phyloP scores from a whole-genome alignment of 106 monocot genomes.

The Acorus calamus region DNA sequence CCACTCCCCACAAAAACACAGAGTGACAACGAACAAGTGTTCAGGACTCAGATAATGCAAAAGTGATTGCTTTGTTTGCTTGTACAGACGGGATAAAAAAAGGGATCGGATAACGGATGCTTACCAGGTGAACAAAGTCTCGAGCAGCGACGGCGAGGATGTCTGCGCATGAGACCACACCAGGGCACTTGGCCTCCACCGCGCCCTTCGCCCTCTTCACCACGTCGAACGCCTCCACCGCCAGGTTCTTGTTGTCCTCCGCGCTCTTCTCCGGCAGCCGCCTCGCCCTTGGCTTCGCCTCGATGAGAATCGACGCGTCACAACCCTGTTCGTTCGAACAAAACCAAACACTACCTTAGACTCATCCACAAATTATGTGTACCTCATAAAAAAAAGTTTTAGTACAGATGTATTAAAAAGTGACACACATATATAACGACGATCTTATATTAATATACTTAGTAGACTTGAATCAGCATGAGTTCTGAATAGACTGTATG shows the following conservation, averaged over 20 bases:
- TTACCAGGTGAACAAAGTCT: conserved; percentile 72
- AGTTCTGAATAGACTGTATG: no score
- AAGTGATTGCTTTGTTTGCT: background rate
- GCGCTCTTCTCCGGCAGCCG: conserved; percentile 59
- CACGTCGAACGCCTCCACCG: conserved; percentile 42
- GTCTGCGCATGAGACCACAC: conserved; percentile 81
- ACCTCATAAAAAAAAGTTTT: no score
- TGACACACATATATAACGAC: no score
- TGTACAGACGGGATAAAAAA: conserved; percentile 12
- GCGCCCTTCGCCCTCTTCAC: conserved; percentile 45
- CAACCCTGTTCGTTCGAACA: conserved; percentile 38
- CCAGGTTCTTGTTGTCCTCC: conserved; percentile 48
- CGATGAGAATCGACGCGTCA: conserved; percentile 65
- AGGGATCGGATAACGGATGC: background rate
- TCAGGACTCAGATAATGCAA: no score
- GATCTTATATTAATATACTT: no score
- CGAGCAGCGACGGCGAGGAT: conserved; percentile 69
- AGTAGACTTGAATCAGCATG: no score
- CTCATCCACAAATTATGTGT: no score
- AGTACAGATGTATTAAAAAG: no score
- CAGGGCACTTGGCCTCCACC: conserved; percentile 77
- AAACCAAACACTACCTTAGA: background rate
- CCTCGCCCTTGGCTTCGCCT: conserved; percentile 15
- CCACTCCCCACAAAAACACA: no score
- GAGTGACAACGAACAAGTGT: no score